Conservation (phyloP, 169 alveolate genomes). For the Cryptosporidium meleagridis region DNA sequence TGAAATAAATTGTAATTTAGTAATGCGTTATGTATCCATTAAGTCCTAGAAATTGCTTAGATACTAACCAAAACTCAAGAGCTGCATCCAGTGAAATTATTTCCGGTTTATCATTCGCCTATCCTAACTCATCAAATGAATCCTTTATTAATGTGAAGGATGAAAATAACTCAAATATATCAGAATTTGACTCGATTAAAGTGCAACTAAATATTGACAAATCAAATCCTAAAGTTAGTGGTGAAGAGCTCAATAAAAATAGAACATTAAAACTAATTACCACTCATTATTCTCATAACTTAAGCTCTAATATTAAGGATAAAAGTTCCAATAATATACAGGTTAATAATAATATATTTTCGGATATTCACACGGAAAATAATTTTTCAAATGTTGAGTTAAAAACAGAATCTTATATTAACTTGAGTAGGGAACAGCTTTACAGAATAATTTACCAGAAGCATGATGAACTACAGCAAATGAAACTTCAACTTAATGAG, state of each 20-base stretch:
- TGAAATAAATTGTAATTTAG: not conserved
- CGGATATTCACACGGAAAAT: not conserved
- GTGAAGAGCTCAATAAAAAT: not conserved
- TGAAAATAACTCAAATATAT: not conserved
- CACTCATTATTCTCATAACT: not conserved
- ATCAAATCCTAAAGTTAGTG: not conserved
- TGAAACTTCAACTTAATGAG: conserved; percentile 34
- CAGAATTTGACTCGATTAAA: not conserved
- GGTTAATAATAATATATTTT: not conserved
- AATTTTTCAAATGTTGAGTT: not conserved
- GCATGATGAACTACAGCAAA: conserved; percentile 19
- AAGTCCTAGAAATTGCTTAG: conserved; percentile 60
- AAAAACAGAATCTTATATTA: not conserved
- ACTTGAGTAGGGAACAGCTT: not conserved
- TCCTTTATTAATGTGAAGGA: not conserved
- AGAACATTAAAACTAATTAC: not conserved
- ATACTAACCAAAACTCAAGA: not conserved
- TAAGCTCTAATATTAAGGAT: not conserved
- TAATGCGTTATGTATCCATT: conserved; percentile 60
- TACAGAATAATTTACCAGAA: conserved; percentile 24
- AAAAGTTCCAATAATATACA: not conserved
- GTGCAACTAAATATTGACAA: not conserved
- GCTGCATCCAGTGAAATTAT: not conserved
- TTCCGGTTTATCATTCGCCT: conserved; percentile 19
- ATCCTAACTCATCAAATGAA: conserved; percentile 69